Conservation (phyloP, 306 rosid species). For the Lablab purpureus region DNA sequence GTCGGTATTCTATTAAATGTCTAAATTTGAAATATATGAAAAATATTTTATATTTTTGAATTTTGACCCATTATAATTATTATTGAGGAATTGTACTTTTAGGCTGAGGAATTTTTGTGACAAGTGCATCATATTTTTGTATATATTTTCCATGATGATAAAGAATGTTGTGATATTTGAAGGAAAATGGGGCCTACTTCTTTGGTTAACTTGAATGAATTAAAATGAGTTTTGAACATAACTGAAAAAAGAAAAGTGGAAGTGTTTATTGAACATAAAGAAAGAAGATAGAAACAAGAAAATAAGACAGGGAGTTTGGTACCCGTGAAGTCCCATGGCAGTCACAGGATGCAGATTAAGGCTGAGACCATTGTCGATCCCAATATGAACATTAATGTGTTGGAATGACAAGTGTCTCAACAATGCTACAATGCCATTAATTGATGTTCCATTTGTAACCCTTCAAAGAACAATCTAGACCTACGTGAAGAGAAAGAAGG, state of each 20-base stretch:
- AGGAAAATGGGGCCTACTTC: neutral
- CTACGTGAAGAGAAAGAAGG: neutral
- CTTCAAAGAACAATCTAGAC: neutral
- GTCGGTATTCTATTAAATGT: too few relatives aligned
- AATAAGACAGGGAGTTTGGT: slow-evolving; percentile 7
- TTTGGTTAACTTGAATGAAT: too few relatives aligned
- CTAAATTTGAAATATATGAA: too few relatives aligned
- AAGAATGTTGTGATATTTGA: neutral
- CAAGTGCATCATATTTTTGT: too few relatives aligned
- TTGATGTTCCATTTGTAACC: neutral
- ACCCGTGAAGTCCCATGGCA: neutral
- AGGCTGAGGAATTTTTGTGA: too few relatives aligned
- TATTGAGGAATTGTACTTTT: too few relatives aligned
- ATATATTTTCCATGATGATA: neutral
- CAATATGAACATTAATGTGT: neutral
- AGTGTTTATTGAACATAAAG: neutral
- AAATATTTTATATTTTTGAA: too few relatives aligned
- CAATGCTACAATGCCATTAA: neutral
- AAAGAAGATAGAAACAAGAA: slow-evolving; percentile 7
- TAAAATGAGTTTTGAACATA: too few relatives aligned
- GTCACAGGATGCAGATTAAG: neutral
- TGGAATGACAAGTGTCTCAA: neutral
- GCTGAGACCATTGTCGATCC: neutral
- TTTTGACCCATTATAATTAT: too few relatives aligned
- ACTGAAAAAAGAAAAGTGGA: neutral